Percentiles rank a stretch among this genome's conserved stretches.
Evolutionary conservation across 345 rosid genomes (phyloP).

Genomic region (Euphorbia lathyris): DNA sequence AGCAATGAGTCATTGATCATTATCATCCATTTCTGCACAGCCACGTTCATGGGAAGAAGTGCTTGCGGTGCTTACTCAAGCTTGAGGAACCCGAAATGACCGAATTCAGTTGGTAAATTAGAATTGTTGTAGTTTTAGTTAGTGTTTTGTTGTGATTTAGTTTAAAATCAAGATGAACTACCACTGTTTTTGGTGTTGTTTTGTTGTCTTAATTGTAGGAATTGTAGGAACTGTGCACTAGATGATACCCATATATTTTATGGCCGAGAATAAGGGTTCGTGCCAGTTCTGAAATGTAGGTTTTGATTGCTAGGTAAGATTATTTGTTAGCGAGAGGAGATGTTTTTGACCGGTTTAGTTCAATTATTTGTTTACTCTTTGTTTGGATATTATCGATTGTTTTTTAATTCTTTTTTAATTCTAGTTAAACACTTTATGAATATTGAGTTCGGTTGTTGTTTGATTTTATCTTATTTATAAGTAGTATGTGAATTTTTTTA

Average conservation of each 20-base stretch:
- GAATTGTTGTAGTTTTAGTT: neutral
- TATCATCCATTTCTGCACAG: neutral
- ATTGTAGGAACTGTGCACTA: neutral
- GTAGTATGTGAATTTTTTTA: too few relatives aligned
- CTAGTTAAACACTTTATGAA: too few relatives aligned
- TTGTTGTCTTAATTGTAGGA: neutral
- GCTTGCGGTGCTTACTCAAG: neutral
- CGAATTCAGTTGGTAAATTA: neutral
- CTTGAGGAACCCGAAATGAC: too few relatives aligned
- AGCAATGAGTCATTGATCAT: neutral
- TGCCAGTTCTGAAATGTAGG: neutral
- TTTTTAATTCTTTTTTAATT: too few relatives aligned
- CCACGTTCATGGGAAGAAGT: slow-evolving; percentile 16
- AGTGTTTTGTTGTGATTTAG: neutral
- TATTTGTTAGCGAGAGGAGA: neutral
- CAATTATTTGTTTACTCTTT: too few relatives aligned
- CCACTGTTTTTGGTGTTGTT: neutral
- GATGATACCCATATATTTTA: neutral
- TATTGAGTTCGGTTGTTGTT: too few relatives aligned
- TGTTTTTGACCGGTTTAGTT: too few relatives aligned
- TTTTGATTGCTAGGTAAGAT: neutral
- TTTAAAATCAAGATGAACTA: neutral
- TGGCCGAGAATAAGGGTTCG: neutral
- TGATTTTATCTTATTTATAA: too few relatives aligned
- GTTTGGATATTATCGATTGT: too few relatives aligned